phyloP scores from a whole-genome alignment of 1,284 basidiomycete species.

The Exobasidium rhododendri region DNA sequence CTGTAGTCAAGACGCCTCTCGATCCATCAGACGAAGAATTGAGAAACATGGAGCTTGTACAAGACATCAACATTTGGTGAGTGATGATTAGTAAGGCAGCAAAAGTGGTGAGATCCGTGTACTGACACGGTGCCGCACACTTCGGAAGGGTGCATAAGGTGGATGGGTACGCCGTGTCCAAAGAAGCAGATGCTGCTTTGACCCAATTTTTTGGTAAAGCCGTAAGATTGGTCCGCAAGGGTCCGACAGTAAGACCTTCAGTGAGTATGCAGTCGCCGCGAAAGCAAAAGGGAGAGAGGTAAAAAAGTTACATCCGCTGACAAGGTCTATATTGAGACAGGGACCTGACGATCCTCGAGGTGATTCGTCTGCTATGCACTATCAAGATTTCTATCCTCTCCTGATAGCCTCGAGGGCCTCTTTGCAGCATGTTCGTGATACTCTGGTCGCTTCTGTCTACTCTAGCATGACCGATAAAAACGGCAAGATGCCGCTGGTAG shows the following conservation, averaged over 20 bases:
- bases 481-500: background rate
- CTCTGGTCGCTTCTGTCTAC: slow-evolving; percentile 36
- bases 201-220: slow-evolving; percentile 41
- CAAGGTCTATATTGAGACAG: no score
- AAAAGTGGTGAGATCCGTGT: background rate
- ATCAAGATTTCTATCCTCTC: slow-evolving; percentile 41
- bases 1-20: slow-evolving; percentile 24
- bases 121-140: background rate
- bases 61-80: slow-evolving; percentile 40
- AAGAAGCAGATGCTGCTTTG: slow-evolving; percentile 37
- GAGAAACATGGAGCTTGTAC: slow-evolving; percentile 29
- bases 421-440: slow-evolving; percentile 35
- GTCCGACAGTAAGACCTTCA: slow-evolving; percentile 22
- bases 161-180: slow-evolving; percentile 41
- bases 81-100: background rate
- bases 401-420: slow-evolving; percentile 33
- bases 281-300: no score
- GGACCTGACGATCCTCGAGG: slow-evolving; percentile 13
- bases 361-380: slow-evolving; percentile 11
- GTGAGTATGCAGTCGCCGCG: no score
- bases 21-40: slow-evolving; percentile 27
- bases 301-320: no score
- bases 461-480: slow-evolving; percentile 9
- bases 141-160: slow-evolving; percentile 17
- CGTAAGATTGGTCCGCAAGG: slow-evolving; percentile 40